phyloP scores from a whole-genome alignment of 345 rosid species.

The Gossypium thurberi region DNA sequence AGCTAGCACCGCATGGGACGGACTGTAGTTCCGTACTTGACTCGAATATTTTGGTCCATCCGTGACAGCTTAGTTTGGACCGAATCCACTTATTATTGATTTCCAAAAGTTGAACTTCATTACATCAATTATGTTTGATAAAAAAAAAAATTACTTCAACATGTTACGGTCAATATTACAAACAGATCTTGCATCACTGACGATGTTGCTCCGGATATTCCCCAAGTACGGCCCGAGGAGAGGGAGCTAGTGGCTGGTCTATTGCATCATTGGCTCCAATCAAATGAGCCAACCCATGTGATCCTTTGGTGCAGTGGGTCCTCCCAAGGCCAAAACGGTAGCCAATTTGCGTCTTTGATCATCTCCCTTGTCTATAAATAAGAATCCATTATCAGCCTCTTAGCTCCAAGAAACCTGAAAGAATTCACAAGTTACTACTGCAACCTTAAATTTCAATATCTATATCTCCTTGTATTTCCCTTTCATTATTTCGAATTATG shows the following conservation, averaged over 20 bases:
- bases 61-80: neutral
- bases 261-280: neutral
- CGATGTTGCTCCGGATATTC: neutral
- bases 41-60: neutral
- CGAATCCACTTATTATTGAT: neutral
- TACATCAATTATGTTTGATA: too few relatives aligned
- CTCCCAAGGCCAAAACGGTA: too few relatives aligned
- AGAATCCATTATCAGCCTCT: neutral
- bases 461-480: neutral
- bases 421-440: neutral
- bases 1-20: neutral
- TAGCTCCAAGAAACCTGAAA: neutral
- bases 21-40: neutral
- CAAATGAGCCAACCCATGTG: conserved; percentile 6
- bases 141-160: neutral
- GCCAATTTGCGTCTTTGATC: neutral
- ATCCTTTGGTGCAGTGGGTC: neutral
- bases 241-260: too few relatives aligned
- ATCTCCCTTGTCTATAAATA: neutral
- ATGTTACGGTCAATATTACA: neutral
- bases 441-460: neutral
- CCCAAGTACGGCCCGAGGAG: neutral
- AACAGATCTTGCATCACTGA: neutral
- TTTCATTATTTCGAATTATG: neutral
- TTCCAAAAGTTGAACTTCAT: neutral